Evolutionary conservation across 2,329 filamentous ascomycete species (phyloP).

Genomic region (Talaromyces sp.): DNA sequence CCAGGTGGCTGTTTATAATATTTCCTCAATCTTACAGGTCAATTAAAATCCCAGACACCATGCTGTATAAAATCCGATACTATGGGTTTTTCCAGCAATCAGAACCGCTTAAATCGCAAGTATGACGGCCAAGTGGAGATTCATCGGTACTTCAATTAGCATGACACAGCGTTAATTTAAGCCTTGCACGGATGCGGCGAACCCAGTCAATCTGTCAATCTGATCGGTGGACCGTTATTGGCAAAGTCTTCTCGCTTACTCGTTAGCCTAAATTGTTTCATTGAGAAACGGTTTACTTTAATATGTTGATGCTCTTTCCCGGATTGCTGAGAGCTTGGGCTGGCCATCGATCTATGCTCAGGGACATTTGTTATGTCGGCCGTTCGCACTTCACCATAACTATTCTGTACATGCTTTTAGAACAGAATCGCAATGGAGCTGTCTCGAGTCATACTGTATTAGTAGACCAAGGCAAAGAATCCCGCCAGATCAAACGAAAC

Average conservation of each 20-base stretch:
- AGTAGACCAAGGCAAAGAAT: background rate
- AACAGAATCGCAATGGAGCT: no score
- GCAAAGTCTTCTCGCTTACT: background rate
- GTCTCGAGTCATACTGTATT: background rate
- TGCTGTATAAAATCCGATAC: background rate
- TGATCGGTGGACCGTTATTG: background rate
- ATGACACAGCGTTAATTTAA: constrained; percentile 16
- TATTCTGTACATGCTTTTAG: background rate
- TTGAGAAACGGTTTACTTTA: background rate
- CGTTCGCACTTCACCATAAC: background rate
- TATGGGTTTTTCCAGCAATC: constrained; percentile 3
- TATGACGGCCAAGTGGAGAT: constrained; percentile 4
- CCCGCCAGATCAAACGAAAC: background rate
- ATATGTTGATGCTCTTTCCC: background rate
- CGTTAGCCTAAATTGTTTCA: background rate
- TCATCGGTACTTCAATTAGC: constrained; percentile 13
- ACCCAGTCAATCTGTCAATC: background rate
- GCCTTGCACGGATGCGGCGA: background rate
- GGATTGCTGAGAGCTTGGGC: background rate
- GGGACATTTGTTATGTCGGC: background rate
- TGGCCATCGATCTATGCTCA: background rate
- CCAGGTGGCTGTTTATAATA: background rate
- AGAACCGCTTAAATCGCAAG: background rate
- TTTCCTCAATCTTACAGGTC: background rate
- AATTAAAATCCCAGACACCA: background rate